These are phyloP conservation scores for Spatholobus suberectus DNA, from an alignment of 306 rosid genomes.

Conservation along the genomic window DNA sequence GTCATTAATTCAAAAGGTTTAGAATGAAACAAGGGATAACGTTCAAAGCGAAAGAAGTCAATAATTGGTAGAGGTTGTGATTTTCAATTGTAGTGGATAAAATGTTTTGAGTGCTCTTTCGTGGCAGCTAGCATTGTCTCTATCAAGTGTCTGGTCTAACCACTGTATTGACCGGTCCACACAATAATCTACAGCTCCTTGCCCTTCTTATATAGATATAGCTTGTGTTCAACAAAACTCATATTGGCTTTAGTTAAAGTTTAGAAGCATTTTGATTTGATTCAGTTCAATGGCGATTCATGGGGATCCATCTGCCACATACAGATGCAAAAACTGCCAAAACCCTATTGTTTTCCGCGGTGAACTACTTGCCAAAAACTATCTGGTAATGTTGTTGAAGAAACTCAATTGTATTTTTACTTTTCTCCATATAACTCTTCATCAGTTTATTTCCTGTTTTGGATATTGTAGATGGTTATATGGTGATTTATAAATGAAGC, in stretches of 20 bases:
- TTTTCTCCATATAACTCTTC: neutral
- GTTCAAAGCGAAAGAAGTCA: neutral
- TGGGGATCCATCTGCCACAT: constrained; percentile 22
- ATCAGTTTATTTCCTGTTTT: neutral
- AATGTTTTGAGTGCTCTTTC: neutral
- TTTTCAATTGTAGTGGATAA: neutral
- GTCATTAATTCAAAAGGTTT: too few species aligned
- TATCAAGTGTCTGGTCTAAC: neutral
- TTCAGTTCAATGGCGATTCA: constrained; percentile 9
- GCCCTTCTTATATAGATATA: neutral
- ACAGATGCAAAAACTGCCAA: constrained; percentile 44
- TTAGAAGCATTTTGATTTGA: neutral
- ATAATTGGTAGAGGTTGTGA: neutral
- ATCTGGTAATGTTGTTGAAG: neutral
- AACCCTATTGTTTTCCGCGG: constrained; percentile 38
- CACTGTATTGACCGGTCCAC: neutral
- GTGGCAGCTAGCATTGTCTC: constrained; percentile 6
- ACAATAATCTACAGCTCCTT: neutral
- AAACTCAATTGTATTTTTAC: neutral
- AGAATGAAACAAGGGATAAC: too few species aligned
- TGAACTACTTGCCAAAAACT: constrained; percentile 40
- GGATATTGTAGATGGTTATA: neutral
- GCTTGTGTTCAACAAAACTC: neutral
- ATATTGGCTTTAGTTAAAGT: neutral
- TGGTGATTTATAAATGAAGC: neutral